A percentile compares a stretch with the other conserved stretches of the same genome.
These are phyloP conservation scores for Scheffersomyces amazonensis DNA, from an alignment of 805 yeast species.

Conservation along the genomic window DNA sequence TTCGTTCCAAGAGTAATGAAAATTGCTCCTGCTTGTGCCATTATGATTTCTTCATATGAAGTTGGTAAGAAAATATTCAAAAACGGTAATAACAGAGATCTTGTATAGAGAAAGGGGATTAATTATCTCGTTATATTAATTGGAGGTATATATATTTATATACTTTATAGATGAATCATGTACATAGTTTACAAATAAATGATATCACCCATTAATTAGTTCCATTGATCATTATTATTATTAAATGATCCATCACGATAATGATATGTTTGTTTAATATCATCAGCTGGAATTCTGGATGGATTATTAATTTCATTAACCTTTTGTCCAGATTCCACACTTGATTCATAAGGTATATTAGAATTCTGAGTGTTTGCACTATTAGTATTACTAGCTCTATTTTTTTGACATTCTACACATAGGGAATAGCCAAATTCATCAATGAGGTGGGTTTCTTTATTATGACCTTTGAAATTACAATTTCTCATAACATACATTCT, in stretches of 20 bases:
- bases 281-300: neutral
- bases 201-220: neutral
- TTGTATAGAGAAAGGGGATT: too few relatives aligned
- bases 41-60: slow-evolving; percentile 95
- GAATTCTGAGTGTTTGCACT: neutral
- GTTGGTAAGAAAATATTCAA: slow-evolving; percentile 63
- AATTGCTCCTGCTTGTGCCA: slow-evolving; percentile 97
- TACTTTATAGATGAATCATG: neutral
- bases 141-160: neutral
- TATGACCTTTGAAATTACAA: neutral
- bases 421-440: neutral
- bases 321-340: neutral
- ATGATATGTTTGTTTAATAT: neutral
- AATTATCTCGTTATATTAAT: neutral
- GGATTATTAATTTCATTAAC: neutral
- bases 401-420: slow-evolving; percentile 1
- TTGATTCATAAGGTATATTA: neutral
- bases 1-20: slow-evolving; percentile 81
- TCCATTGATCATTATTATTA: slow-evolving; percentile 5
- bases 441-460: neutral
- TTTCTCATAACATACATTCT: neutral
- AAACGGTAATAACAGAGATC: slow-evolving; percentile 12
- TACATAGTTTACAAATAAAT: neutral
- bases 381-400: neutral
- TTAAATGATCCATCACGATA: neutral